Evolutionary conservation across 1,284 basidiomycete genomes (phyloP).

Genomic region (Ceratobasidium sp.): DNA sequence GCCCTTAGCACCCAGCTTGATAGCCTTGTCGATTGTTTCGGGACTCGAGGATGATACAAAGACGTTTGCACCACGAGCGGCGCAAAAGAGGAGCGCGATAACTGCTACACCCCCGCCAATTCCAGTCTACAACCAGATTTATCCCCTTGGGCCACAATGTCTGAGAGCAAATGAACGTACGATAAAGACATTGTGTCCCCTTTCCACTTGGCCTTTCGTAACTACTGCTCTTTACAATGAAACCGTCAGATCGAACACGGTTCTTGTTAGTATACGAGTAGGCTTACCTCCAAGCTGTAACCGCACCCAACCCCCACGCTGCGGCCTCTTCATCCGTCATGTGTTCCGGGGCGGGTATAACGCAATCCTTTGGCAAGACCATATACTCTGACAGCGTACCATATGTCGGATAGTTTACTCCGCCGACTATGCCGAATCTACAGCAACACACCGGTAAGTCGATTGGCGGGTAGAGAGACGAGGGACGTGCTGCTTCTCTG

Average conservation of each 20-base stretch:
- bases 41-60: constrained; percentile 82
- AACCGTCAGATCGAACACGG: no score
- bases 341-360: constrained; percentile 74
- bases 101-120: constrained; percentile 79
- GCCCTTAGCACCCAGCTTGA: constrained; percentile 77
- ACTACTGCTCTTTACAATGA: constrained; percentile 74
- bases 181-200: constrained; percentile 80
- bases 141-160: constrained; percentile 72
- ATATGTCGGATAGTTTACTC: constrained; percentile 61
- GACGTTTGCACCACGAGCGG: constrained; percentile 81
- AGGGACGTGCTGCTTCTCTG: constrained; percentile 60
- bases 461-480: constrained; percentile 47
- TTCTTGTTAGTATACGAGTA: not conserved
- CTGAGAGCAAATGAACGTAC: constrained; percentile 51
- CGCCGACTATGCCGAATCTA: constrained; percentile 72
- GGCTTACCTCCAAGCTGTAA: constrained; percentile 83
- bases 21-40: constrained; percentile 76
- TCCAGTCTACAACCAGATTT: constrained; percentile 44
- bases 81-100: constrained; percentile 76
- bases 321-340: constrained; percentile 76
- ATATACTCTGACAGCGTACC: constrained; percentile 85
- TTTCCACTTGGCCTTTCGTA: constrained; percentile 71
- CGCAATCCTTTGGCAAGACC: constrained; percentile 73
- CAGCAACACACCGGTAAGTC: constrained; percentile 40
- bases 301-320: constrained; percentile 78